Conservation (phyloP, 495 filamentous ascomycete genomes). For the Acidomyces sp. region DNA sequence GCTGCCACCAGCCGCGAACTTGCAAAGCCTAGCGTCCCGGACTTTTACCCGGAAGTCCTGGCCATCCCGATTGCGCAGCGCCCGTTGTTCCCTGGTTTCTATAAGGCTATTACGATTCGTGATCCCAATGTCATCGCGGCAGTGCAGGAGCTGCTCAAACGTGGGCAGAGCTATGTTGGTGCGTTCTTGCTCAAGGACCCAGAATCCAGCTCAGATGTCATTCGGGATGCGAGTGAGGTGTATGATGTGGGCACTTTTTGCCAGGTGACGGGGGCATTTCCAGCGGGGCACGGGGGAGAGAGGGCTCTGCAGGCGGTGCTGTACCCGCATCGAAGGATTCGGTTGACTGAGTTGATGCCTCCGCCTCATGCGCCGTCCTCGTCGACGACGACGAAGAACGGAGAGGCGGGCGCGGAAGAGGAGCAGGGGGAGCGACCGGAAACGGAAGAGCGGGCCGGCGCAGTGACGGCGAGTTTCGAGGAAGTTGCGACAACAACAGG, state of each 20-base stretch:
- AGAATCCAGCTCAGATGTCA: constrained; percentile 78
- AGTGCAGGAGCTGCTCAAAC: constrained; percentile 90
- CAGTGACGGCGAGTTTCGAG: constrained; percentile 95
- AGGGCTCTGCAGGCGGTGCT: constrained; percentile 69
- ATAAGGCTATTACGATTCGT: constrained; percentile 93
- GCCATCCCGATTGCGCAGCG: constrained; percentile 95
- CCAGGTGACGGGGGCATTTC: constrained; percentile 90
- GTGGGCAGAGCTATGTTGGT: constrained; percentile 96
- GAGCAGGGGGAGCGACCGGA: constrained; percentile 37
- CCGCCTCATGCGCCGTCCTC: constrained; percentile 31
- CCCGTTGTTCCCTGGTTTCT: constrained; percentile 93
- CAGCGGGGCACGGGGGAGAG: constrained; percentile 59
- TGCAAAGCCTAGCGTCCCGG: constrained; percentile 76
- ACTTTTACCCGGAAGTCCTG: constrained; percentile 96
- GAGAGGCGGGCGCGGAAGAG: constrained; percentile 20
- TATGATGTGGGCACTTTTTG: constrained; percentile 95
- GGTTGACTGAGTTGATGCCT: constrained; percentile 65
- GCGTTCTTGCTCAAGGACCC: constrained; percentile 96
- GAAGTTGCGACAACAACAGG: constrained; percentile 37
- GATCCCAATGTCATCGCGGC: constrained; percentile 79
- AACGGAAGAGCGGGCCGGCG: constrained; percentile 61
- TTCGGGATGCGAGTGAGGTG: constrained; percentile 75
- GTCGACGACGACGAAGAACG: constrained; percentile 25
- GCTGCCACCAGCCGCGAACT: constrained; percentile 59
- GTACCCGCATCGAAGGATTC: constrained; percentile 92